phyloP scores from a whole-genome alignment of 202 grass and related monocot genomes.

The Brachypodium distachyon region DNA sequence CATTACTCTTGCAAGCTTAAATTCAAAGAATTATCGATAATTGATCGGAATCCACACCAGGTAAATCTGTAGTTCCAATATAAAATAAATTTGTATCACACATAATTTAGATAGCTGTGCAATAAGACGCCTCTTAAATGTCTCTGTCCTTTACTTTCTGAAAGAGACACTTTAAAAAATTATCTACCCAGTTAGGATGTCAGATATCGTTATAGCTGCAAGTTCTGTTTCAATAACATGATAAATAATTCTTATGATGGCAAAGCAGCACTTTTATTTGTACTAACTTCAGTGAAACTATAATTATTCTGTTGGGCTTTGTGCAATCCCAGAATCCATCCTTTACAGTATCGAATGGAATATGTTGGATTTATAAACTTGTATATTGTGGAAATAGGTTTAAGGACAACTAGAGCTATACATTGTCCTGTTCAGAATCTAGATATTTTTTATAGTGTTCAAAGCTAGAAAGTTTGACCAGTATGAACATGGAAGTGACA shows the following conservation, averaged over 20 bases:
- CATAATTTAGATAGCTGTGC: background rate
- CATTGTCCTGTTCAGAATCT: background rate
- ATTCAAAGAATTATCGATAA: slow-evolving; percentile 93
- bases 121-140: background rate
- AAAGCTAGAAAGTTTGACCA: background rate
- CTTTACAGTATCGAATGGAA: background rate
- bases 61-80: slow-evolving; percentile 25
- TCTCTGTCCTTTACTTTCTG: background rate
- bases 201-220: background rate
- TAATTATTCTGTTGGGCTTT: background rate
- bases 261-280: background rate
- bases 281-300: background rate
- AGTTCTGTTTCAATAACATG: background rate
- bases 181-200: background rate
- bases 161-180: background rate
- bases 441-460: background rate
- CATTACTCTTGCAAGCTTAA: slow-evolving; percentile 93
- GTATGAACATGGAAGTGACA: background rate
- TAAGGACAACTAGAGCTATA: background rate
- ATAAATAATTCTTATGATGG: background rate
- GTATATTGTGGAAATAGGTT: background rate
- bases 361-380: background rate
- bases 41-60: slow-evolving; percentile 88
- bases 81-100: background rate
- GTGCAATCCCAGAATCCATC: background rate